Percentiles rank a stretch among this genome's conserved stretches.
Conservation (phyloP, 352 stramenopile species). For the Aphanomyces cochlioides region DNA sequence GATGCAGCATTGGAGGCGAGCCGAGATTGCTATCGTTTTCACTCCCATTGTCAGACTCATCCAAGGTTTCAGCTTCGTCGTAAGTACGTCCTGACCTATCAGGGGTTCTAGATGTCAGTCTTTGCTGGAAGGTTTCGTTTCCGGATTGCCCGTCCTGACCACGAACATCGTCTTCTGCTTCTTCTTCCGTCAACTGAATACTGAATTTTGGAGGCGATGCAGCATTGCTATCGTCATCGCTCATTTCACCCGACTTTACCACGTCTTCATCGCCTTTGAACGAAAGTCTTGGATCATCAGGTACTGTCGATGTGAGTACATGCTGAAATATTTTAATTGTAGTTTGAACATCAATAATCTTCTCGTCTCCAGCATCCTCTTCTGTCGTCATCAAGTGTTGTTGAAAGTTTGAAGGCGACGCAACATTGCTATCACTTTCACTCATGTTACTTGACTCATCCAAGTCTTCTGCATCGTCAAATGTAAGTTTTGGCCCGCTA, state of each 20-base stretch:
- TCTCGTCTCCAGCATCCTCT: too few relatives aligned
- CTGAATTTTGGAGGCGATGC: not conserved
- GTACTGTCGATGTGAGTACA: not conserved
- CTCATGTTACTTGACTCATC: slow-evolving; percentile 1
- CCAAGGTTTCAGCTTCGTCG: slow-evolving; percentile 19
- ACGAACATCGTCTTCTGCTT: not conserved
- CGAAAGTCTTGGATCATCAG: not conserved
- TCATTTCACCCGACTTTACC: not conserved
- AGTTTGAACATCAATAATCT: too few relatives aligned
- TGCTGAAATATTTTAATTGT: too few relatives aligned
- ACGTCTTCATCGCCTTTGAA: not conserved
- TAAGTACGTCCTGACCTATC: not conserved
- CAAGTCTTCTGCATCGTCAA: slow-evolving; percentile 9
- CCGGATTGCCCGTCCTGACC: too few relatives aligned
- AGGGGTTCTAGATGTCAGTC: too few relatives aligned
- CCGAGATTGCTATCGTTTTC: not conserved
- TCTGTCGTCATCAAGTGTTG: too few relatives aligned
- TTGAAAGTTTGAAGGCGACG: too few relatives aligned
- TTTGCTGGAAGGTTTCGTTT: too few relatives aligned
- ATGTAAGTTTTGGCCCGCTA: not conserved
- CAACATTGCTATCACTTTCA: slow-evolving; percentile 1
- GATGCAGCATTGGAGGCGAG: not conserved
- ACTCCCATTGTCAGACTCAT: not conserved
- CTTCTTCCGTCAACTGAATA: not conserved
- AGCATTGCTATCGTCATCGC: not conserved